Conservation (phyloP, 805 yeast genomes). For the Lipomyces yamanashiensis region DNA sequence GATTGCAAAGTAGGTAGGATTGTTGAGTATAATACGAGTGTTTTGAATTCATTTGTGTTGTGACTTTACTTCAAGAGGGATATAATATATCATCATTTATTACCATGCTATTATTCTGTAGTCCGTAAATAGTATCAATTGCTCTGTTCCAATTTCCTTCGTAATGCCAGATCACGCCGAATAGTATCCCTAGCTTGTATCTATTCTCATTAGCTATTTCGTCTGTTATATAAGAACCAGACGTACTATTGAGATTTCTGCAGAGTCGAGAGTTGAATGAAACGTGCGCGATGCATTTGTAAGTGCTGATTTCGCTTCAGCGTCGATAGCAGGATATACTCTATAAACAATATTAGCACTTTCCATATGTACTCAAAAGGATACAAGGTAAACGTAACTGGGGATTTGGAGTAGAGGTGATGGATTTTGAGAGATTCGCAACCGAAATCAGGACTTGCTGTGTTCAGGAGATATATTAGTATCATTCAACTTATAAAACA, state of each 20-base stretch:
- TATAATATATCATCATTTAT: too few species aligned
- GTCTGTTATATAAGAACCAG: too few species aligned
- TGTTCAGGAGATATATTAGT: not conserved
- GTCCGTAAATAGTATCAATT: too few species aligned
- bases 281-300: constrained; percentile 13
- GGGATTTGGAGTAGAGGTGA: constrained; percentile 22
- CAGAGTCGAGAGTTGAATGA: constrained; percentile 24
- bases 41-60: not conserved
- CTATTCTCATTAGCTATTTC: not conserved
- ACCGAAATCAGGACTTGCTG: constrained; percentile 26
- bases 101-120: too few species aligned
- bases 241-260: constrained; percentile 26
- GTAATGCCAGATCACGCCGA: constrained; percentile 14
- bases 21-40: not conserved
- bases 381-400: too few species aligned
- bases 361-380: too few species aligned
- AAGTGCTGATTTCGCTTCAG: not conserved
- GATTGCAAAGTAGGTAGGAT: not conserved
- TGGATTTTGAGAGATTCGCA: constrained; percentile 20
- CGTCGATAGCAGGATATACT: constrained; percentile 16
- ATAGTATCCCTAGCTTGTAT: constrained; percentile 26
- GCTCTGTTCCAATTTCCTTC: not conserved
- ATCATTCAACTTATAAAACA: too few species aligned
- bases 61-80: too few species aligned
- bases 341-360: constrained; percentile 2